Conservation (phyloP, 257 asterid species). For the Petunia axillaris region DNA sequence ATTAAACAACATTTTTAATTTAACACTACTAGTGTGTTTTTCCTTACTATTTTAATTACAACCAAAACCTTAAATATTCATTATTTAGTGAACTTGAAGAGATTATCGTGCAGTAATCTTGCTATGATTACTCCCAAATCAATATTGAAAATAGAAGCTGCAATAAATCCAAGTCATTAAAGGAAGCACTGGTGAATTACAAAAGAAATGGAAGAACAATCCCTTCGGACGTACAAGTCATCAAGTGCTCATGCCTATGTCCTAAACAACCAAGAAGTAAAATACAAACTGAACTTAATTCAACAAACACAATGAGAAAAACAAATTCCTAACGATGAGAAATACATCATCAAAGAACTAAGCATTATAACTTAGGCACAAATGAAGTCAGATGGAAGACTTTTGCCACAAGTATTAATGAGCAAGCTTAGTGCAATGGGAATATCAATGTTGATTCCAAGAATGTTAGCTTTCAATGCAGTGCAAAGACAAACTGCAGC, state of each 20-base stretch:
- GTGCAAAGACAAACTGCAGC: slow-evolving; percentile 78
- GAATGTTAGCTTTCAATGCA: slow-evolving; percentile 69
- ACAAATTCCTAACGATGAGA: not conserved
- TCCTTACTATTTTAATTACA: no score
- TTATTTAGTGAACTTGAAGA: no score
- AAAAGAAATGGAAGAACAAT: not conserved
- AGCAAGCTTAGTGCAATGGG: slow-evolving; percentile 72
- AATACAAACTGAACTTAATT: not conserved
- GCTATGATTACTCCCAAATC: no score
- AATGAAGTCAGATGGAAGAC: slow-evolving; percentile 62
- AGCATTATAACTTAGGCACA: slow-evolving; percentile 46
- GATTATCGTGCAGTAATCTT: no score
- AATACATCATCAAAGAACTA: not conserved
- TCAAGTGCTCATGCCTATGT: not conserved
- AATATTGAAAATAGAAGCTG: no score
- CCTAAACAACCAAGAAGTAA: not conserved
- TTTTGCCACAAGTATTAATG: slow-evolving; percentile 67
- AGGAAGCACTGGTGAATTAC: not conserved
- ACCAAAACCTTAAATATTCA: no score
- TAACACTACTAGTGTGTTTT: no score
- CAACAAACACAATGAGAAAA: not conserved
- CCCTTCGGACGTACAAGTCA: not conserved
- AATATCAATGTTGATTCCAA: slow-evolving; percentile 64
- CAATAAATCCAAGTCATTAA: not conserved
- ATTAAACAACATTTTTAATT: no score